Evolutionary conservation across 179 eudicot genomes (phyloP).

Genomic region (Heliamphora pulchella): DNA sequence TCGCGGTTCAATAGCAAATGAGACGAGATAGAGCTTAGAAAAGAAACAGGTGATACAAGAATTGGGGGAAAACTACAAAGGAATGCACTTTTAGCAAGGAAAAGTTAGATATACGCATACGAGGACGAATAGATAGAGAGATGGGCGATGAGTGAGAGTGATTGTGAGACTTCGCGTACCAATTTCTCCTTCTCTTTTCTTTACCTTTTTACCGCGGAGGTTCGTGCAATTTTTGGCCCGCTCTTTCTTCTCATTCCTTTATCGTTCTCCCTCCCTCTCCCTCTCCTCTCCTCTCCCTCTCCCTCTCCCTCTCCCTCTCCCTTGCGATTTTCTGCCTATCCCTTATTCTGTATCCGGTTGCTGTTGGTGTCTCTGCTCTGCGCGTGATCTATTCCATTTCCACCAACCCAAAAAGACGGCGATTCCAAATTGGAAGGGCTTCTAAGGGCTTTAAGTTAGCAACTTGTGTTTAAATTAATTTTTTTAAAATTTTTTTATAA

Average conservation of each 20-base stretch:
- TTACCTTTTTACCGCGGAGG: slow-evolving; percentile 1
- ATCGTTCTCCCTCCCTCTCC: background rate
- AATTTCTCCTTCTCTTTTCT: background rate
- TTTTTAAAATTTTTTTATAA: no score
- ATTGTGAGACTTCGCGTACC: slow-evolving; percentile 7
- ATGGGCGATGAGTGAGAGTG: background rate
- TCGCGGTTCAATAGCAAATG: background rate
- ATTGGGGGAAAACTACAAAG: slow-evolving; percentile 7
- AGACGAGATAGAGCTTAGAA: background rate
- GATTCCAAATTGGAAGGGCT: no score
- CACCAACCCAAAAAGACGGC: background rate
- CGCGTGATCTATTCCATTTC: background rate
- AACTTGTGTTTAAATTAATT: no score
- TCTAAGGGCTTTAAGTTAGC: no score
- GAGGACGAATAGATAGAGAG: background rate
- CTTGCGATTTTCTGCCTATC: no score
- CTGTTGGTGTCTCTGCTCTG: background rate
- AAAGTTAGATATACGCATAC: background rate
- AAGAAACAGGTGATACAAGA: background rate
- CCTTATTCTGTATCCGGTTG: background rate
- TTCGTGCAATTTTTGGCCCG: background rate
- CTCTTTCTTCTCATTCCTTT: no score
- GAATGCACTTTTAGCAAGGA: background rate
- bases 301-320: no score
- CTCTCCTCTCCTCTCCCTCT: background rate